A percentile compares a stretch with the other conserved stretches of the same genome.
phyloP scores from a whole-genome alignment of 768 basidiomycete species.

The Xanthoconium purpureum region DNA sequence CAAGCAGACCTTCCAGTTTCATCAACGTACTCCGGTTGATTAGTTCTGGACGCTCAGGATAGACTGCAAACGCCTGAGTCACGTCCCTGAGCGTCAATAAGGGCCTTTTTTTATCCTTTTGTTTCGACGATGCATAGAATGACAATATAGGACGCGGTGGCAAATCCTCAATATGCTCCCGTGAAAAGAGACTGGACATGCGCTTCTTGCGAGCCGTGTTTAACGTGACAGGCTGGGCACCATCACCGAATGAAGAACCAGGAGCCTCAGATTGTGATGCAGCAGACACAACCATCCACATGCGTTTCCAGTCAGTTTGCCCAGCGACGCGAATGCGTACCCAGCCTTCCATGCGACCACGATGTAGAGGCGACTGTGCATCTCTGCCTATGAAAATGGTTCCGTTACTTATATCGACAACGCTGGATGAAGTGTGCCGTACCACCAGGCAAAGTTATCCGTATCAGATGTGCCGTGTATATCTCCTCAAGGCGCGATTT shows the following conservation, averaged over 20 bases:
- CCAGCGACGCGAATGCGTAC: conserved; percentile 88
- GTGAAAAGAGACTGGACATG: conserved; percentile 61
- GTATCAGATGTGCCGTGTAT: conserved; percentile 90
- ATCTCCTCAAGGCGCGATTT: conserved; percentile 94
- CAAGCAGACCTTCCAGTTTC: conserved; percentile 85
- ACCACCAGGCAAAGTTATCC: conserved; percentile 64
- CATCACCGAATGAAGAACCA: conserved; percentile 26
- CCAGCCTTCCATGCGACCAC: conserved; percentile 87
- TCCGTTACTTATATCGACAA: conserved; percentile 28
- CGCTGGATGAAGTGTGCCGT: conserved; percentile 13
- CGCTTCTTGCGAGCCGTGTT: conserved; percentile 44
- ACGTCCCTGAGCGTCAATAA: conserved; percentile 67
- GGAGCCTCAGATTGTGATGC: conserved; percentile 33
- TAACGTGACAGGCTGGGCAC: conserved; percentile 24
- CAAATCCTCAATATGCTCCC: conserved; percentile 40
- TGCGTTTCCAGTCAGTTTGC: conserved; percentile 93
- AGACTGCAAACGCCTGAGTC: conserved; percentile 89
- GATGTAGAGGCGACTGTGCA: conserved; percentile 59
- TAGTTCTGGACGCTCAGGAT: conserved; percentile 91
- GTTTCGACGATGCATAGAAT: conserved; percentile 61
- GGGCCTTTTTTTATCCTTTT: conserved; percentile 71
- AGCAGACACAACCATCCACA: conserved; percentile 77
- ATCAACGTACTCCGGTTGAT: conserved; percentile 87
- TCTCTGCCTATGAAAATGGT: conserved; percentile 37
- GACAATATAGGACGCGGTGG: conserved; percentile 44